Percentiles rank a stretch among this genome's conserved stretches.
Conservation (phyloP, 805 yeast genomes). For the Teunomyces tritomae region DNA sequence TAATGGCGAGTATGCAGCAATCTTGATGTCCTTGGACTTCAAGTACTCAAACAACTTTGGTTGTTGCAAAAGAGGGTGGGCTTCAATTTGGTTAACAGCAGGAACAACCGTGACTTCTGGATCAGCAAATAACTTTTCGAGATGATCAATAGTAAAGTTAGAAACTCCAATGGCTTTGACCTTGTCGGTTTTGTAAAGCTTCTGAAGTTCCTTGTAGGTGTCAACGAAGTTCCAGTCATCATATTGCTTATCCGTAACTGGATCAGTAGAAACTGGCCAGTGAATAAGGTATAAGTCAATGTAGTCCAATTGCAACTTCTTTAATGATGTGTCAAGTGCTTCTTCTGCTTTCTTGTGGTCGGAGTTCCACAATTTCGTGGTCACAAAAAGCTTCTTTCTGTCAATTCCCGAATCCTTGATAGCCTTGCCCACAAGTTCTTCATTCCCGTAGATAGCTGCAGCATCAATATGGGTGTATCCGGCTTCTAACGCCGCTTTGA, state of each 20-base stretch:
- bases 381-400: constrained; percentile 62
- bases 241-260: constrained; percentile 17
- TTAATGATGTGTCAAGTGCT: constrained; percentile 56
- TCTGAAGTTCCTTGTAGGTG: constrained; percentile 35
- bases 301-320: constrained; percentile 65
- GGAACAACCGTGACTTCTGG: constrained; percentile 22
- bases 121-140: constrained; percentile 23
- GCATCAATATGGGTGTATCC: constrained; percentile 80
- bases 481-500: constrained; percentile 49
- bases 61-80: constrained; percentile 36
- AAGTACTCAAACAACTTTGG: constrained; percentile 12
- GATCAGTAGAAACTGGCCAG: constrained; percentile 68
- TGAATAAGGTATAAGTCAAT: constrained; percentile 76
- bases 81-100: constrained; percentile 34
- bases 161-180: constrained; percentile 36
- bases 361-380: constrained; percentile 65
- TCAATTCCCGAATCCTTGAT: constrained; percentile 57
- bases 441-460: constrained; percentile 66
- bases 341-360: constrained; percentile 49
- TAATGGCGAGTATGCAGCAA: constrained; percentile 32
- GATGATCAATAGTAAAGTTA: constrained; percentile 29
- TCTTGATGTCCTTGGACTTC: constrained; percentile 14
- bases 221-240: constrained; percentile 28
- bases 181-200: constrained; percentile 15
- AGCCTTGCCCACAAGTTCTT: constrained; percentile 57